Percentiles rank a stretch among this genome's conserved stretches.
phyloP scores from a whole-genome alignment of 495 filamentous ascomycete genomes.

The Ramalina peruviana region DNA sequence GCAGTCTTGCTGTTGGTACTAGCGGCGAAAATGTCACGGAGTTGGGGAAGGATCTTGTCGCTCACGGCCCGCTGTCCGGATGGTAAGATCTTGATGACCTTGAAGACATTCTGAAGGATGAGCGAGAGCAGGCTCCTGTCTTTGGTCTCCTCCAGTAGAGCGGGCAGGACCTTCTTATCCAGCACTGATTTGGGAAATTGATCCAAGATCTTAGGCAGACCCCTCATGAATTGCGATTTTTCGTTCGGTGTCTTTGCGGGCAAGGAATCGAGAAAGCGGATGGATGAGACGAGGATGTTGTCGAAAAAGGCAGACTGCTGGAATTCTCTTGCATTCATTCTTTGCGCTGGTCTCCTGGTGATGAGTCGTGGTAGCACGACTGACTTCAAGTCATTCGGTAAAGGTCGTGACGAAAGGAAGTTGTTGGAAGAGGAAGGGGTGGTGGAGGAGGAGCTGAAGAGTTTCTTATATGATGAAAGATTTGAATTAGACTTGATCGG shows the following conservation, averaged over 20 bases:
- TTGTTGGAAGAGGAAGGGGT: conserved; percentile 68
- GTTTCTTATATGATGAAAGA: conserved; percentile 63
- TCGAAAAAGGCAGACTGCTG: conserved; percentile 92
- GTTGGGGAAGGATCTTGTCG: conserved; percentile 67
- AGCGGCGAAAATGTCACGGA: conserved; percentile 68
- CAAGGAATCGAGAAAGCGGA: conserved; percentile 81
- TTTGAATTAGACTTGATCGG: conserved; percentile 72
- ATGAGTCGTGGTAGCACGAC: conserved; percentile 71
- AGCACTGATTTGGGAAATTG: conserved; percentile 87
- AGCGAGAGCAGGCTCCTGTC: conserved; percentile 74
- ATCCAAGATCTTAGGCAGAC: conserved; percentile 67
- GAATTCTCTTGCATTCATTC: conserved; percentile 81
- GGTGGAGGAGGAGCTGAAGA: conserved; percentile 61
- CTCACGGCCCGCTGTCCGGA: conserved; percentile 62
- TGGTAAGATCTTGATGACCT: conserved; percentile 62
- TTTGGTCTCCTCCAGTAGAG: conserved; percentile 79
- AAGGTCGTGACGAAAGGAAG: conserved; percentile 60
- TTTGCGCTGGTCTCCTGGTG: conserved; percentile 69
- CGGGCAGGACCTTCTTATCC: conserved; percentile 86
- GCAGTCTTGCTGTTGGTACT: conserved; percentile 12
- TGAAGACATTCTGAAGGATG: conserved; percentile 81
- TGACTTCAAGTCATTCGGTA: conserved; percentile 64
- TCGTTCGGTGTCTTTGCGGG: conserved; percentile 85
- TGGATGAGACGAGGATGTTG: conserved; percentile 87
- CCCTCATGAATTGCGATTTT: conserved; percentile 82